Base-by-base conservation (phyloP, 495 filamentous ascomycete genomes). In the Letharia lupina region DNA sequence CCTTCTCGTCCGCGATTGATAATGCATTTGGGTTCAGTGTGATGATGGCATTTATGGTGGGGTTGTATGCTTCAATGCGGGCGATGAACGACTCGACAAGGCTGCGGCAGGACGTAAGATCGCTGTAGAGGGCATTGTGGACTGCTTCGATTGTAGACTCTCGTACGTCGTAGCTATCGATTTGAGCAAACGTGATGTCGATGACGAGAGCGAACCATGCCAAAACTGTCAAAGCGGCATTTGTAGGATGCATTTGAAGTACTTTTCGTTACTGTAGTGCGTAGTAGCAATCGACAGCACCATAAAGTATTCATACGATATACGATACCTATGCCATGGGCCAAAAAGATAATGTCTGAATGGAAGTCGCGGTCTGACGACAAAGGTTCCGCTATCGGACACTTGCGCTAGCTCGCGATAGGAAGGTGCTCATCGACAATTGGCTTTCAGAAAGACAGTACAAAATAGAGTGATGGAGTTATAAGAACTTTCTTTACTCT, bases 111-210 rank as follows among this genome's bases (percentile, higher is more conserved):
- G 80, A 82, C 42, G 80, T 77, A 23, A 75, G 69, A 9, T 75
- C 74, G n/a, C 73, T 69, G 65, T 76, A 80, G 48, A 88, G 77
- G 18, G 77, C 75, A 67, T 79, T 68, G 66, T 87, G 85, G 35
- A 85, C 76, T 10, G 74, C 73, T 47, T 77, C 71, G 65, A 88
- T 82, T 5, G 82, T 86, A 8, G 86, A 77, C 71, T 86, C 83
- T 18, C 79, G 74, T 23, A 78, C 68, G 63, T 87, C 82, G 15
- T 54, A 66, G 47, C 39, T 61, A 8, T 66, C 64, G 18, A 66
- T 4, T 39, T 61, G 58, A 31, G 64, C 45, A 33, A 16, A 10
- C 10, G 41, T 33, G 31, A 48, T 35, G 23, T 11, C 16, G 8
- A 39, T 4, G 7, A 20, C 2, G 7, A 60, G 52, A n/a, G 54